A percentile compares a stretch with the other conserved stretches of the same genome.
Conservation (phyloP, 2,329 filamentous ascomycete genomes). For the Aspergillus novofumigatus region DNA sequence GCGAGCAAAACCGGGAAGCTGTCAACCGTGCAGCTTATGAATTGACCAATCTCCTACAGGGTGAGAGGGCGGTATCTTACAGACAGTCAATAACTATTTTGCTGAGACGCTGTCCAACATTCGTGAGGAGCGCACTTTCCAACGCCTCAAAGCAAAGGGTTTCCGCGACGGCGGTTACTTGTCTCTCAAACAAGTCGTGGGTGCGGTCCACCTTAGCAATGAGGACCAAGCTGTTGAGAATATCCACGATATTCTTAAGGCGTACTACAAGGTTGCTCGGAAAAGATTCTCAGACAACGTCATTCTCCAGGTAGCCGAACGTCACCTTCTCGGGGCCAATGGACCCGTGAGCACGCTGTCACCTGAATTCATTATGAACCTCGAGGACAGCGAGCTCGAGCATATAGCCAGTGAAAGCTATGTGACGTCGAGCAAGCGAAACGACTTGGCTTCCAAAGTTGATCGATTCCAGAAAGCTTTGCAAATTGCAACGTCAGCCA, state of each 20-base stretch:
- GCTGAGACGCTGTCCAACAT: slow-evolving; percentile 35
- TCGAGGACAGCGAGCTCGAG: slow-evolving; percentile 49
- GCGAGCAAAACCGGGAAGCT: neutral
- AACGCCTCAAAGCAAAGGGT: slow-evolving; percentile 4
- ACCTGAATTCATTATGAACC: slow-evolving; percentile 46
- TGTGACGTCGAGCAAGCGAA: slow-evolving; percentile 39
- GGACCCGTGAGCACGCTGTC: slow-evolving; percentile 53
- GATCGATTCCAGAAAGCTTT: slow-evolving; percentile 37
- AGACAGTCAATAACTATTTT: slow-evolving; percentile 53
- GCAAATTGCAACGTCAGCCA: slow-evolving; percentile 19
- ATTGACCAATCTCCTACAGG: slow-evolving; percentile 28
- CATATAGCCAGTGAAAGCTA: slow-evolving; percentile 57
- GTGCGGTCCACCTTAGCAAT: slow-evolving; percentile 29
- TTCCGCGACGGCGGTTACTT: neutral
- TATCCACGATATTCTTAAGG: slow-evolving; percentile 57
- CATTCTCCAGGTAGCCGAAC: slow-evolving; percentile 53
- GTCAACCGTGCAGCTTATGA: neutral
- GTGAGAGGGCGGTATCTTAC: slow-evolving; percentile 46
- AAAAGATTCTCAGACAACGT: slow-evolving; percentile 61
- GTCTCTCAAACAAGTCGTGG: slow-evolving; percentile 2
- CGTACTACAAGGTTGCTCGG: slow-evolving; percentile 61
- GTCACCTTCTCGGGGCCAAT: slow-evolving; percentile 49
- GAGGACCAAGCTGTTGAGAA: slow-evolving; percentile 44
- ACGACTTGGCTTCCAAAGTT: slow-evolving; percentile 43
- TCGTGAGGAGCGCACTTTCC: slow-evolving; percentile 12